Evolutionary conservation across 2,329 filamentous ascomycete species (phyloP).

Genomic region (Mycosphaerella sp.): DNA sequence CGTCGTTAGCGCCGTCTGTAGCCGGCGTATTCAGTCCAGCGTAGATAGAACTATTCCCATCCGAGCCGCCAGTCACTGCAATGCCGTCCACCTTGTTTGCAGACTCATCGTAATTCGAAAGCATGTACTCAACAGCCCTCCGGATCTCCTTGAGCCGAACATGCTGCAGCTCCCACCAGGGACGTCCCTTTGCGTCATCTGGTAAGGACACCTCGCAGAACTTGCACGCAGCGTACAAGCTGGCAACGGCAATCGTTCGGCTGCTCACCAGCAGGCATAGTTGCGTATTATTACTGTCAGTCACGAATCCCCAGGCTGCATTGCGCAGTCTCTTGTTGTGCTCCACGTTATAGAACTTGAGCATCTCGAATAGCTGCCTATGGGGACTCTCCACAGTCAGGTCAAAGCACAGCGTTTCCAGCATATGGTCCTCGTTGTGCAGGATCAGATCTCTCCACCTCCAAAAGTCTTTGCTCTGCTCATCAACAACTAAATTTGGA

Average conservation of each 20-base stretch:
- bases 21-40: slow-evolving; percentile 39
- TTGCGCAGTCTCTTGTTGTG: slow-evolving; percentile 79
- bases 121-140: slow-evolving; percentile 69
- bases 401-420: slow-evolving; percentile 91
- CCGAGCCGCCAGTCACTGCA: slow-evolving; percentile 29
- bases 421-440: slow-evolving; percentile 83
- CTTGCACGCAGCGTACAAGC: slow-evolving; percentile 79
- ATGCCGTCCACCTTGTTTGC: slow-evolving; percentile 32
- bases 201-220: slow-evolving; percentile 66
- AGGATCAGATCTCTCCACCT: slow-evolving; percentile 92
- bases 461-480: slow-evolving; percentile 98
- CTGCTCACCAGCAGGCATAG: slow-evolving; percentile 76
- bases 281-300: slow-evolving; percentile 78
- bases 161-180: slow-evolving; percentile 81
- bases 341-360: slow-evolving; percentile 65
- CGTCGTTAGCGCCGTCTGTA: slow-evolving; percentile 25
- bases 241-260: slow-evolving; percentile 73
- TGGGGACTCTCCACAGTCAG: slow-evolving; percentile 86
- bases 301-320: slow-evolving; percentile 87
- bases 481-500: slow-evolving; percentile 79
- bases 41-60: slow-evolving; percentile 41
- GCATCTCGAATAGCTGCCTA: slow-evolving; percentile 72
- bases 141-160: slow-evolving; percentile 65
- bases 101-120: slow-evolving; percentile 46
- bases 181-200: slow-evolving; percentile 65